Percentiles rank a stretch among this genome's conserved stretches.
Evolutionary conservation across 2,329 filamentous ascomycete genomes (phyloP).

Genomic region (Orbilia quercus): DNA sequence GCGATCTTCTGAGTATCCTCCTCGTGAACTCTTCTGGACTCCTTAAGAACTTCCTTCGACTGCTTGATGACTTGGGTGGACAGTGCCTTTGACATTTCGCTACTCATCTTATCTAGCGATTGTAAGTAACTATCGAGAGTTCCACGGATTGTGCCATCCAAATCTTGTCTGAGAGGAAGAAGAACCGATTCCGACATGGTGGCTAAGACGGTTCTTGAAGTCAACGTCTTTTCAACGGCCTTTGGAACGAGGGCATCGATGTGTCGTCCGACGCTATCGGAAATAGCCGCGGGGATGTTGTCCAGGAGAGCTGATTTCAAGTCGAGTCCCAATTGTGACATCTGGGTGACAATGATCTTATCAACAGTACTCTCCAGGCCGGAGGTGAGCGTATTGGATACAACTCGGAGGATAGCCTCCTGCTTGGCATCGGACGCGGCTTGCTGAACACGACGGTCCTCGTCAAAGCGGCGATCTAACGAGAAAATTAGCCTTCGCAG

Average conservation of each 20-base stretch:
- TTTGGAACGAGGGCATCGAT: constrained; percentile 76
- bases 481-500: constrained; percentile 61
- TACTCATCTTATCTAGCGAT: constrained; percentile 50
- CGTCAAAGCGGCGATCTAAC: constrained; percentile 71
- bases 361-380: constrained; percentile 81
- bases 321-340: constrained; percentile 80
- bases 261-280: constrained; percentile 76
- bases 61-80: constrained; percentile 43
- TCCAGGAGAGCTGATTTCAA: constrained; percentile 78
- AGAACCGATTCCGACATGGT: constrained; percentile 39
- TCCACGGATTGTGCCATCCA: constrained; percentile 57
- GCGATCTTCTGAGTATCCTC: constrained; percentile 74
- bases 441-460: constrained; percentile 75
- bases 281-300: constrained; percentile 74
- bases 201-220: constrained; percentile 34
- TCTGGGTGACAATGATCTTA: constrained; percentile 79
- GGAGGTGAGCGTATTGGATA: constrained; percentile 75
- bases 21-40: constrained; percentile 64
- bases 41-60: constrained; percentile 44
- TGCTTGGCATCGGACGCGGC: constrained; percentile 74
- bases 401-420: constrained; percentile 75
- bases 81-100: constrained; percentile 60
- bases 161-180: constrained; percentile 57
- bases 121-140: constrained; percentile 35
- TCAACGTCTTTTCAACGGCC: constrained; percentile 65